phyloP scores from a whole-genome alignment of 352 stramenopile species.

The Pythium dissotocum region DNA sequence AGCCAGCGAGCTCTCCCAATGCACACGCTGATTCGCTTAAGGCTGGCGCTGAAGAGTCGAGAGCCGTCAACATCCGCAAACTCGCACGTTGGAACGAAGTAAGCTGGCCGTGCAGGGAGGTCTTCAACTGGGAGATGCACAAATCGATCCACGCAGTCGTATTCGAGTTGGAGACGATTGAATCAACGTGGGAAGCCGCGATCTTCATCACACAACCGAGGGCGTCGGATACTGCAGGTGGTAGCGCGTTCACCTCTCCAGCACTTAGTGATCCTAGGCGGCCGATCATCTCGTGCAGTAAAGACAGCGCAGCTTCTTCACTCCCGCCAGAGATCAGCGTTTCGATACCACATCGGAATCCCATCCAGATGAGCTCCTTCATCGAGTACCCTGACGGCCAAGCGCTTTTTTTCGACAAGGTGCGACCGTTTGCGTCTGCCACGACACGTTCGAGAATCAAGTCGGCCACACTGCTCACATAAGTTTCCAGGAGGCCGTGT shows the following conservation, averaged over 20 bases:
- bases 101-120: neutral
- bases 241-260: neutral
- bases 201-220: conserved; percentile 25
- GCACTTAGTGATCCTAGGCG: conserved; percentile 10
- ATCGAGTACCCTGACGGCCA: neutral
- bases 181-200: conserved; percentile 9
- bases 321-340: conserved; percentile 14
- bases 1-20: neutral
- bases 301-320: conserved; percentile 8
- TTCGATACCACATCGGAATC: conserved; percentile 19
- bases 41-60: neutral
- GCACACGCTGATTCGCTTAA: neutral
- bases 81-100: conserved; percentile 5
- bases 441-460: conserved; percentile 15
- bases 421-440: no score
- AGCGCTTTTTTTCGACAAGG: neutral
- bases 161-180: neutral
- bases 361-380: conserved; percentile 22
- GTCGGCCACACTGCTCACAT: conserved; percentile 8
- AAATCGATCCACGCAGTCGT: conserved; percentile 12
- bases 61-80: conserved; percentile 2
- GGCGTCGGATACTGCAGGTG: conserved; percentile 4
- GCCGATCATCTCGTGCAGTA: conserved; percentile 18
- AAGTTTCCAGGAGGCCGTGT: neutral
- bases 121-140: conserved; percentile 8